phyloP scores from a whole-genome alignment of 2,329 filamentous ascomycete genomes.

The Fonsecaea nubica region DNA sequence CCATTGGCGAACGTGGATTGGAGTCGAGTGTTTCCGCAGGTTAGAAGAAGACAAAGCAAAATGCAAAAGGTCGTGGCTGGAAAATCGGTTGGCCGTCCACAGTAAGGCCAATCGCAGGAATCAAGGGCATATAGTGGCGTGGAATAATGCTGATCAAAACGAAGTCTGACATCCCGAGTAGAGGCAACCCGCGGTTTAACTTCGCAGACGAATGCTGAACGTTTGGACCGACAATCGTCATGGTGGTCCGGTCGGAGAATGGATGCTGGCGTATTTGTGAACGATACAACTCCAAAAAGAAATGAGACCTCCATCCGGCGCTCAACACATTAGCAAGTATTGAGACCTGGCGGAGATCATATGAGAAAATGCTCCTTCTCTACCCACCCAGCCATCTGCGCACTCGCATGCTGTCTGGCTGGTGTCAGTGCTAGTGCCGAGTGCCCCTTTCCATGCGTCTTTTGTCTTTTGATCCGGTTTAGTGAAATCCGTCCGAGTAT shows the following conservation, averaged over 20 bases:
- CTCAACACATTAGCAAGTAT: not conserved
- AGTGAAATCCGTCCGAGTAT: not conserved
- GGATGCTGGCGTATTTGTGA: slow-evolving; percentile 9
- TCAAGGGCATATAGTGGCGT: not conserved
- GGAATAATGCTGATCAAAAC: not conserved
- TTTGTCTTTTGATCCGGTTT: not conserved
- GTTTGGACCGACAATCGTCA: not conserved
- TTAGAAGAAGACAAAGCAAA: not conserved
- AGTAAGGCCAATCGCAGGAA: not conserved
- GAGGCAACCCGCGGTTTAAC: not conserved
- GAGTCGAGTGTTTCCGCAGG: not conserved
- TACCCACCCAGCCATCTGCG: not conserved
- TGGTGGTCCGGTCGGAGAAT: slow-evolving; percentile 1
- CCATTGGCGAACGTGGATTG: not conserved
- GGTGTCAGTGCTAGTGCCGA: not conserved
- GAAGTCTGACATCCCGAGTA: not conserved
- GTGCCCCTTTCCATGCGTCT: slow-evolving; percentile 1
- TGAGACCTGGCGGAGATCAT: slow-evolving; percentile 19
- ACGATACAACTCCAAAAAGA: slow-evolving; percentile 27
- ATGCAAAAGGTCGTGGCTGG: not conserved
- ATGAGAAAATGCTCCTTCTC: slow-evolving; percentile 17
- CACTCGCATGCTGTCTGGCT: not conserved
- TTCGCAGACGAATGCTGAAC: slow-evolving; percentile 2
- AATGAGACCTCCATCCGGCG: slow-evolving; percentile 31
- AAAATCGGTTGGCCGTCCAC: not conserved